Evolutionary conservation across 768 basidiomycete species (phyloP), one percentile per base, ranked within the genome.

Genomic region (Xerocomellus amylosporus): DNA sequence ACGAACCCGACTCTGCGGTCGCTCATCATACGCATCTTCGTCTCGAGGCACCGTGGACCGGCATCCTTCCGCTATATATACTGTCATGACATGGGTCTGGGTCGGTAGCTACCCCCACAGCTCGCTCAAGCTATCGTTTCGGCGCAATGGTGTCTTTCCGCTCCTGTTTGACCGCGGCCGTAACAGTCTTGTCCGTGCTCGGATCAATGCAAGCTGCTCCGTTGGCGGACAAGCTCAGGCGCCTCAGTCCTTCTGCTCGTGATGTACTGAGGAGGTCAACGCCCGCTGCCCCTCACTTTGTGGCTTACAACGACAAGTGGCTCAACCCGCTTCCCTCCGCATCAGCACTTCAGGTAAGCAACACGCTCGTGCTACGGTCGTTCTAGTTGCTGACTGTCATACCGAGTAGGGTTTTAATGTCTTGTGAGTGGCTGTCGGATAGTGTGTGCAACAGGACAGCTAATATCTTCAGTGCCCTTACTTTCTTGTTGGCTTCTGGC

Each of bases 271-370:
- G 55, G 58, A 56, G 53, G 26, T 26, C 66, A 3, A 63, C 58
- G 1, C 75, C 77, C 0, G 74, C 75, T 20, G 72, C 82, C 1
- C 84, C 85, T 24, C 74, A 78, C 58, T 86, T 74, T 40, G 39
- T 77, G 24, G 64, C 70, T 14, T 78, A 78, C 61, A 71, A 73
- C 41, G 77, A 78, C 49, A 50, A 53, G 19, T 82, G 65, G 51
- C 73, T 79, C 13, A 71, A 68, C 49, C 78, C 79, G 1, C 64
- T 67, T 0, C 84, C 86, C 2, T 63, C 71, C 2, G 67, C 73
- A 6, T 71, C 81, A 26, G 62, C 72, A 1, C 71, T 86, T 51
- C 53, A 69, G 53, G 83, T 82, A 60, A n/a, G n/a, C n/a, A n/a
- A n/a, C n/a, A n/a, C n/a, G n/a, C n/a, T n/a, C n/a, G n/a, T n/a